Conservation (phyloP, 805 yeast genomes). For the Candida qinlingensis region DNA sequence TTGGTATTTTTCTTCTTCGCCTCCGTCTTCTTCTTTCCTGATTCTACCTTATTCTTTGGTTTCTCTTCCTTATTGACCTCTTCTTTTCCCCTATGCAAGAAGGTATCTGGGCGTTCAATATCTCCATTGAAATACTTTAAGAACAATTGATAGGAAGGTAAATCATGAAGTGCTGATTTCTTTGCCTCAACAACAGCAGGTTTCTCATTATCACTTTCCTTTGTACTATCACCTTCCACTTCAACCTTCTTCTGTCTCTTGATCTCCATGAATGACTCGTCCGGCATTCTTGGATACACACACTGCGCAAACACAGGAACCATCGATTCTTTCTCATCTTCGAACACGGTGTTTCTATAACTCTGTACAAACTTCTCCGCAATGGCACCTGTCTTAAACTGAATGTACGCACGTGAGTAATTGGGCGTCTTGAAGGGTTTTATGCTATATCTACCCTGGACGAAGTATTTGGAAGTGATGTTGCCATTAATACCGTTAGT, state of each 20-base stretch:
- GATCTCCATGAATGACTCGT: neutral
- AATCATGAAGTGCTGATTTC: conserved; percentile 12
- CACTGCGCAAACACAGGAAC: conserved; percentile 34
- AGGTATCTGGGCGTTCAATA: conserved; percentile 13
- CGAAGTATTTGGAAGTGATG: conserved; percentile 29
- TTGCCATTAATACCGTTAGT: conserved; percentile 4
- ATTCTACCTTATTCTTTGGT: neutral
- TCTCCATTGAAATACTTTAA: conserved; percentile 18
- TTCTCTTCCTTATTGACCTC: neutral
- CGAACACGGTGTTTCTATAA: conserved; percentile 17
- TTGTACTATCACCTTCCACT: neutral
- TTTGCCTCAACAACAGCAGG: neutral
- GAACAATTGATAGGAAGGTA: conserved; percentile 19
- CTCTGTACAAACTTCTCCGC: conserved; percentile 27
- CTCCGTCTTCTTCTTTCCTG: neutral
- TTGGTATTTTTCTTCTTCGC: neutral
- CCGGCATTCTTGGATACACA: conserved; percentile 28
- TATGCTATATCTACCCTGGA: conserved; percentile 34
- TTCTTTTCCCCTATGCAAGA: conserved; percentile 1
- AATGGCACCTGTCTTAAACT: conserved; percentile 26
- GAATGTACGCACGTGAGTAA: conserved; percentile 38
- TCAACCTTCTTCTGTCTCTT: neutral
- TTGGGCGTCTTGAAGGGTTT: conserved; percentile 35
- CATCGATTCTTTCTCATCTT: conserved; percentile 25
- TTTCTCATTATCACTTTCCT: neutral